A percentile compares a stretch with the other conserved stretches of the same genome.
Conservation (phyloP, 768 basidiomycete species). For the Dendrothele bispora region DNA sequence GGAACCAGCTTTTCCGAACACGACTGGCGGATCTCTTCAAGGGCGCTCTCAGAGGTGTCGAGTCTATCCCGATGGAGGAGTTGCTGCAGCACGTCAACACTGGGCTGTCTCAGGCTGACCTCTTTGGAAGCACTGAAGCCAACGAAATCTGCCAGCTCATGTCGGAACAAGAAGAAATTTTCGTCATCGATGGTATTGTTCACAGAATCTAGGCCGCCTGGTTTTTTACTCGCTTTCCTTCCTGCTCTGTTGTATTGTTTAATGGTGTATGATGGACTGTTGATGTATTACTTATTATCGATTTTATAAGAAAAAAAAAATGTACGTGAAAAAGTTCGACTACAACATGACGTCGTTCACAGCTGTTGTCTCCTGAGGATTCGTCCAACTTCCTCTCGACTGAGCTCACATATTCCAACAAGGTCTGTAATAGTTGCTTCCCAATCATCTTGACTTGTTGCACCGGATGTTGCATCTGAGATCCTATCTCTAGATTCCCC, state of each 20-base stretch:
- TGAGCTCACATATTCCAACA: constrained; percentile 62
- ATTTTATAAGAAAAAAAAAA: too few relatives aligned
- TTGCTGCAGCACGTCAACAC: constrained; percentile 77
- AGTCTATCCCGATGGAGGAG: constrained; percentile 69
- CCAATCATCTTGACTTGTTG: constrained; percentile 50
- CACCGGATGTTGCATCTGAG: constrained; percentile 48
- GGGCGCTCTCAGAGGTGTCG: constrained; percentile 68
- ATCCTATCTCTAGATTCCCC: constrained; percentile 51
- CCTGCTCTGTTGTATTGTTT: neutral
- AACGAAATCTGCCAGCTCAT: constrained; percentile 70
- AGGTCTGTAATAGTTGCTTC: constrained; percentile 49
- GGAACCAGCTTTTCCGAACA: constrained; percentile 78
- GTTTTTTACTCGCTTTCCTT: neutral
- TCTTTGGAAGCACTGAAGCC: constrained; percentile 86
- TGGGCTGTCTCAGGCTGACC: constrained; percentile 60
- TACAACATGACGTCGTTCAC: too few relatives aligned
- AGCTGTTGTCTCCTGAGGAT: constrained; percentile 42
- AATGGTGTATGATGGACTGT: neutral
- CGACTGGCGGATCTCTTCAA: constrained; percentile 74
- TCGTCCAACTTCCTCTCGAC: constrained; percentile 57
- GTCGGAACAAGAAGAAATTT: constrained; percentile 79
- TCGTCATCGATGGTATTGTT: constrained; percentile 84
- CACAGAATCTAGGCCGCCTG: constrained; percentile 67
- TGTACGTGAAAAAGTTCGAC: too few relatives aligned
- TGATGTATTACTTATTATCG: neutral